phyloP scores from a whole-genome alignment of 2,329 filamentous ascomycete genomes.

The Plectosphaerella plurivora region DNA sequence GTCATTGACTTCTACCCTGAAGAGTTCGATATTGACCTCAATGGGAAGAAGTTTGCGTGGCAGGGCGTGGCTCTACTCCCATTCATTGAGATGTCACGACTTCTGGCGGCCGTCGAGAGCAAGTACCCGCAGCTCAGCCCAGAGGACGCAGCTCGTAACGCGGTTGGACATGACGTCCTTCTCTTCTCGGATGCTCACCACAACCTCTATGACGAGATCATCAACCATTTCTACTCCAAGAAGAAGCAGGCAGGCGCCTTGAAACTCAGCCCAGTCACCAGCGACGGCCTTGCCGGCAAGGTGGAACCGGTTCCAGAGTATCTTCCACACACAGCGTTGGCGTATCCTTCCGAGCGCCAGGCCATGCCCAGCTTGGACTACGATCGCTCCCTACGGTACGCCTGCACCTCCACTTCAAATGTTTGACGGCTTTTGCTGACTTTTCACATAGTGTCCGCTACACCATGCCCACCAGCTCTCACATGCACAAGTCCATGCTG shows the following conservation, averaged over 20 bases:
- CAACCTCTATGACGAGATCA: slow-evolving; percentile 76
- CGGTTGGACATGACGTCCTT: slow-evolving; percentile 73
- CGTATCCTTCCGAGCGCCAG: slow-evolving; percentile 69
- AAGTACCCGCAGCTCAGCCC: slow-evolving; percentile 76
- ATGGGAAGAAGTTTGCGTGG: slow-evolving; percentile 98
- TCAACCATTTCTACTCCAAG: slow-evolving; percentile 86
- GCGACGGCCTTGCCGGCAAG: slow-evolving; percentile 73
- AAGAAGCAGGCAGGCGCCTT: slow-evolving; percentile 73
- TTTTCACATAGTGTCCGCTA: slow-evolving; percentile 66
- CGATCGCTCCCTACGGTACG: slow-evolving; percentile 80
- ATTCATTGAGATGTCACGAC: slow-evolving; percentile 88
- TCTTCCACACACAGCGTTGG: slow-evolving; percentile 76
- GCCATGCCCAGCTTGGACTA: slow-evolving; percentile 75
- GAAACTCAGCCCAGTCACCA: slow-evolving; percentile 69
- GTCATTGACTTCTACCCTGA: slow-evolving; percentile 98
- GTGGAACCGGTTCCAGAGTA: slow-evolving; percentile 81
- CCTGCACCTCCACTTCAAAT: slow-evolving; percentile 13
- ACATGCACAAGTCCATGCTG: slow-evolving; percentile 90
- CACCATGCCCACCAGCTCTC: slow-evolving; percentile 67
- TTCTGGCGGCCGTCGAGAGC: slow-evolving; percentile 76
- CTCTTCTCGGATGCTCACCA: slow-evolving; percentile 80
- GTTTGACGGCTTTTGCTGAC: not conserved
- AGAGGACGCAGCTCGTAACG: slow-evolving; percentile 76
- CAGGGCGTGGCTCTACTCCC: slow-evolving; percentile 90
- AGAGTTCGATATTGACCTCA: slow-evolving; percentile 88